Evolutionary conservation across 2,329 filamentous ascomycete genomes (phyloP).

Genomic region (Teratosphaeria viscida): DNA sequence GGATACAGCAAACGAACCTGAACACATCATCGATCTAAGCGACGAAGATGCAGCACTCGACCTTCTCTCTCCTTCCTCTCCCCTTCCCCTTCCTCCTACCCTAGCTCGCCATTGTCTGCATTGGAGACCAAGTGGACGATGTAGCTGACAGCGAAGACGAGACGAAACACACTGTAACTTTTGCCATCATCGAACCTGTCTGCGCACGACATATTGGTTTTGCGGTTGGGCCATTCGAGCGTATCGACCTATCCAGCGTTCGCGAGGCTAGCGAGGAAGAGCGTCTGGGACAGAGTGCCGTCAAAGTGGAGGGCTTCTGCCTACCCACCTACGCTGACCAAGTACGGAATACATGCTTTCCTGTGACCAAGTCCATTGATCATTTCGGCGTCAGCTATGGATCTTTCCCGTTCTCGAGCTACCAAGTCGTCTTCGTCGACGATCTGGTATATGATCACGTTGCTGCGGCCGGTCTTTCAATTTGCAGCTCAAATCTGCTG

Average conservation of each 20-base stretch:
- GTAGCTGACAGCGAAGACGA: constrained; percentile 63
- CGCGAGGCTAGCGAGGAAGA: constrained; percentile 86
- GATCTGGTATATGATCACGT: constrained; percentile 68
- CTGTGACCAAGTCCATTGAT: constrained; percentile 80
- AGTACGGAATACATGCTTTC: constrained; percentile 75
- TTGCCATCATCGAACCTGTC: constrained; percentile 63
- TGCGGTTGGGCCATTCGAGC: constrained; percentile 87
- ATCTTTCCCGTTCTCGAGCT: constrained; percentile 82
- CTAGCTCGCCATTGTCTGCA: constrained; percentile 86
- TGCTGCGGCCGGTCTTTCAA: constrained; percentile 69
- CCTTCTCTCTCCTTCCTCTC: too few relatives aligned
- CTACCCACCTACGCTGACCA: constrained; percentile 73
- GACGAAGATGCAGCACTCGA: constrained; percentile 79
- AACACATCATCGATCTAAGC: constrained; percentile 35
- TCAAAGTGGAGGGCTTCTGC: constrained; percentile 86
- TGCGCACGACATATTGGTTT: constrained; percentile 87
- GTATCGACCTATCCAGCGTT: constrained; percentile 72
- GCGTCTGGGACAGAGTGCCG: constrained; percentile 74
- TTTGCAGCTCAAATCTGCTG: constrained; percentile 78
- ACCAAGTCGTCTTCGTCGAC: constrained; percentile 90
- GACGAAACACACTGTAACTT: constrained; percentile 78
- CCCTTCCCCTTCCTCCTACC: too few relatives aligned
- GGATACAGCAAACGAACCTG: constrained; percentile 18
- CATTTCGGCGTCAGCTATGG: constrained; percentile 82
- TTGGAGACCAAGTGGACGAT: constrained; percentile 80